Conservation (phyloP, 2,329 filamentous ascomycete genomes). For the Alternaria tenuissima region DNA sequence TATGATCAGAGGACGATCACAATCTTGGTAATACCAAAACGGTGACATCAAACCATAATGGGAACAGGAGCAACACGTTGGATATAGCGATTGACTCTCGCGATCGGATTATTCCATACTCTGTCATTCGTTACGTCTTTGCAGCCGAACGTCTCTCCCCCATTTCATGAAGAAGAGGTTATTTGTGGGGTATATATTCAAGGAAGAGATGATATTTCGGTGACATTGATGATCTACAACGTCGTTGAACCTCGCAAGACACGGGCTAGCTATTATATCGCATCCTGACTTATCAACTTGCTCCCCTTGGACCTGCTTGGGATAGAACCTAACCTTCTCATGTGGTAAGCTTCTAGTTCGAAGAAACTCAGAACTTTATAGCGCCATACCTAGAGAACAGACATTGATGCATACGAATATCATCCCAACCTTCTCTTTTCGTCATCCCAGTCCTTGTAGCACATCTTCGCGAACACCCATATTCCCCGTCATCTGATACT, state of each 20-base stretch:
- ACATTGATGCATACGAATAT: not conserved
- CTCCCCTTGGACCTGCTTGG: not conserved
- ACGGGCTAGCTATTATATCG: not conserved
- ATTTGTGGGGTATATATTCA: not conserved
- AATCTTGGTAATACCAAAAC: not conserved
- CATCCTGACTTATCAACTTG: not conserved
- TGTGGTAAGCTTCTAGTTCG: not conserved
- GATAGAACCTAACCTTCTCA: not conserved
- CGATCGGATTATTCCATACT: not conserved
- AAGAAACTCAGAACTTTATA: not conserved
- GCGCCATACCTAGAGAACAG: not conserved
- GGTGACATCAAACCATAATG: not conserved
- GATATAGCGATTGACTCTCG: not conserved
- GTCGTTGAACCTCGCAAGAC: not conserved
- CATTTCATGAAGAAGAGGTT: not conserved
- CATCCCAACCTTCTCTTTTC: not conserved
- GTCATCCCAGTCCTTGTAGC: not conserved
- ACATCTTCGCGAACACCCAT: not conserved
- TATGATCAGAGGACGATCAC: not conserved
- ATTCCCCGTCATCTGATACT: slow-evolving; percentile 47
- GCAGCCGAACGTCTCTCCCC: not conserved
- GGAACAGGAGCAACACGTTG: not conserved
- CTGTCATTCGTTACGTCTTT: not conserved
- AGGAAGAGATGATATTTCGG: not conserved
- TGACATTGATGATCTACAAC: not conserved